Evolutionary conservation across 179 eudicot genomes (phyloP), one percentile per base, ranked within the genome.

Genomic region (Silene noctiflora): DNA sequence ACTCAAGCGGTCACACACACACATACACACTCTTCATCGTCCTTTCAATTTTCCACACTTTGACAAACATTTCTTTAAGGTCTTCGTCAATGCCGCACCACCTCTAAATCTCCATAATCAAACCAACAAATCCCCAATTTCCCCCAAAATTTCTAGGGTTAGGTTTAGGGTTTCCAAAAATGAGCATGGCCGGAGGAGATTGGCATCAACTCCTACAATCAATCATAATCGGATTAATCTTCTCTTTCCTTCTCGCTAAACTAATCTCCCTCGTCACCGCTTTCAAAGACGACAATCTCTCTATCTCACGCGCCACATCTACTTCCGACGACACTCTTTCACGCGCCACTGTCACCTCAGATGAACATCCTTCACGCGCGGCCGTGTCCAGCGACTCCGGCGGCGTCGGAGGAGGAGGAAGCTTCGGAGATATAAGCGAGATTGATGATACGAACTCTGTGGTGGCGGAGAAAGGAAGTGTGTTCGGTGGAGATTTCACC

Each of bases 161-260:
- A 77, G 84, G 76, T 0, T 33, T 35, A 35, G 42, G 42, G 61
- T 81, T 81, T 12, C 8, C 1, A 14, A 65, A 22, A 70, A 35
- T 35, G 42, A 35, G 42, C 42, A 35, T 81, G 81, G 80, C 79
- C n/a, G 91, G 84, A 13, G 91, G 84, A 11, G 96, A 90, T 35
- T 90, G 90, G 90, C 86, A 79, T 3, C 91, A 87, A 21, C 86
- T 83, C 6, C 35, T 81, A 1, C 96, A 89, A 78, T 89, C 97
- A 29, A 67, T 94, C 2, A 9, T 92, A 65, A 81, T 92, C 22
- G 97, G 98, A 24, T 59, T 94, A 22, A 77, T 92, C 25, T 88
- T 92, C 81, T 92, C 98, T 0, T 92, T 82, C 83, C 87, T 94
- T 9, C 82, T 94, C 24, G 97, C 98, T 2, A 94, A 94, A 76